These are phyloP conservation scores for Lepiota venenata DNA, from an alignment of 768 basidiomycete species.

Conservation along the genomic window DNA sequence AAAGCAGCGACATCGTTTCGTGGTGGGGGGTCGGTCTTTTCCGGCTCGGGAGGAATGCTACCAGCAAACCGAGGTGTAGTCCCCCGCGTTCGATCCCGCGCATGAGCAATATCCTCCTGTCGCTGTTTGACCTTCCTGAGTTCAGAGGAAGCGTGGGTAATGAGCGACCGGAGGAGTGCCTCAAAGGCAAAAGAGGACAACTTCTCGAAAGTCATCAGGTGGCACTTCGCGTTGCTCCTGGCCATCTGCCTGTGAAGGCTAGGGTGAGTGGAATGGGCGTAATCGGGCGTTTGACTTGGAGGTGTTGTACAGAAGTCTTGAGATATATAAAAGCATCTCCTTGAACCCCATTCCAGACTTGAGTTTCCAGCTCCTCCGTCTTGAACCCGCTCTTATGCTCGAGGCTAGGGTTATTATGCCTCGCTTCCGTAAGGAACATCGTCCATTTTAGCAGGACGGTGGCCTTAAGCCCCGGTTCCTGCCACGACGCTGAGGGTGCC, in stretches of 20 bases:
- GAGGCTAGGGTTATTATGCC: conserved; percentile 63
- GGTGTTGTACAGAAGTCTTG: conserved; percentile 50
- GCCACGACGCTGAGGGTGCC: conserved; percentile 55
- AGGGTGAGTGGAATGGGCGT: conserved; percentile 19
- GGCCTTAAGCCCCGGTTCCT: conserved; percentile 66
- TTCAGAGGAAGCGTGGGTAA: conserved; percentile 77
- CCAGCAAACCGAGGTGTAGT: conserved; percentile 43
- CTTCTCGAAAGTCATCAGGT: conserved; percentile 47
- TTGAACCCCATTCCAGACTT: conserved; percentile 82
- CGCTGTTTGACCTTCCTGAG: conserved; percentile 83
- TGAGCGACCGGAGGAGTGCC: conserved; percentile 62
- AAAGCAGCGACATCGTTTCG: conserved; percentile 85
- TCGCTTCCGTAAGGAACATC: conserved; percentile 73
- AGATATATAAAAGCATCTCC: conserved; percentile 79
- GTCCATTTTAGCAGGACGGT: conserved; percentile 84
- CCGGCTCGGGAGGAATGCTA: conserved; percentile 36
- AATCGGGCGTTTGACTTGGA: conserved; percentile 43
- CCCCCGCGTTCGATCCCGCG: conserved; percentile 59
- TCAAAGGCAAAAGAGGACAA: conserved; percentile 66
- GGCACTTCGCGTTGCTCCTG: conserved; percentile 44
- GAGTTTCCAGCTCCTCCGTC: conserved; percentile 76
- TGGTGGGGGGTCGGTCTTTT: conserved; percentile 40
- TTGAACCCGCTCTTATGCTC: conserved; percentile 64
- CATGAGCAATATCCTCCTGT: conserved; percentile 82
- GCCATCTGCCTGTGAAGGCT: conserved; percentile 26